Base-by-base conservation (phyloP, 2,329 filamentous ascomycete species). In the Polychaeton citri region DNA sequence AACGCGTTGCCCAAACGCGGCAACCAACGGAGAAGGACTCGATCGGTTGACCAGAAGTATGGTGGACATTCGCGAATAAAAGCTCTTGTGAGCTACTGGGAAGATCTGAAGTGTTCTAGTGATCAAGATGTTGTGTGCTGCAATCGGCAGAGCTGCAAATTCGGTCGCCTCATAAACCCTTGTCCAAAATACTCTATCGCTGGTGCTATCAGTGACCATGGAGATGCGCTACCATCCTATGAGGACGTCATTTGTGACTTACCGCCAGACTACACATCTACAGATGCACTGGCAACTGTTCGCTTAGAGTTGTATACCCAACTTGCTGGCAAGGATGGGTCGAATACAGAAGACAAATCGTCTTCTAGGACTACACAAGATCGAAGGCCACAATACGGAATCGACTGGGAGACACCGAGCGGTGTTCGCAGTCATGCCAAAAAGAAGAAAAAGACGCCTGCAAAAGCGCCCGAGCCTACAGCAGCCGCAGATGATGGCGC, bases 381-480 rank as follows among this genome's bases (percentile, higher is more conserved):
- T n/a, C n/a, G n/a, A n/a, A n/a, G n/a, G n/a, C n/a, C n/a, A n/a
- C n/a, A 10, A 7, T 28, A 10, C 15, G 24, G 24, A 12, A 28
- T 28, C 12, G 24, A 28, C 15, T 28, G 24, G 24, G 12, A 28
- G 5, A 28, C 24, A 7, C 24, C 24, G 5, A 15, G 12, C 24
- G 24, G 24, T 28, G 47, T 66, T 41, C 59, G 57, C 21, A 54
- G 64, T 35, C 68, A 78, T 49, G 66, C 64, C 20, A 59, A 62
- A 39, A 79, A 79, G 57, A 66, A 66, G 43, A 63, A 63, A 21
- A 65, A 66, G 42, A 54, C 62, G 19, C 58, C 63, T 1, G 51
- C 59, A 30, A 54, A 51, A 45, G 34, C 43, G 4, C 49, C 55
- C 9, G 52, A 58, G 38, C 57, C 57, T 26, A 46, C 45, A 37